Conservation (phyloP, 2,329 filamentous ascomycete genomes). For the Ophiosphaerella herpotricha region DNA sequence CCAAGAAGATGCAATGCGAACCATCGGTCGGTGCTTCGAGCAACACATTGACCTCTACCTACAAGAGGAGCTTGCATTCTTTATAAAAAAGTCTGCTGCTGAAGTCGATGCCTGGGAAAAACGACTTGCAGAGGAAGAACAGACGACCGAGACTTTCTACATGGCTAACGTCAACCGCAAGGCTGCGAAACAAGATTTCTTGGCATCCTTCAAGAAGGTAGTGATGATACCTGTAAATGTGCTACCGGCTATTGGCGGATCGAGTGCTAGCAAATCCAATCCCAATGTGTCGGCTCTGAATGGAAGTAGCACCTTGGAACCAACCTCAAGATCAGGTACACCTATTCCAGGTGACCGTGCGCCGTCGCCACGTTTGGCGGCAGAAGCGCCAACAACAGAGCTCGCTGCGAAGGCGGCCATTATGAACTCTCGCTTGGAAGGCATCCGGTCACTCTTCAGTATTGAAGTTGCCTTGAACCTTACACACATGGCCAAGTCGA, state of each 20-base stretch:
- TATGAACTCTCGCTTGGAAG: conserved; percentile 92
- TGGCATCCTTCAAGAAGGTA: conserved; percentile 96
- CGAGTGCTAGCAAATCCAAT: conserved; percentile 45
- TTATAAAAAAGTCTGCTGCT: conserved; percentile 73
- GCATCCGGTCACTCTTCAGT: conserved; percentile 92
- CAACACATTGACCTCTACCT: conserved; percentile 93
- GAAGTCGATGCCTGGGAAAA: conserved; percentile 89
- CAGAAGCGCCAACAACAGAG: conserved; percentile 82
- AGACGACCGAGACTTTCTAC: conserved; percentile 87
- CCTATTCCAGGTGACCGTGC: conserved; percentile 48
- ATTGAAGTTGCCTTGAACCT: conserved; percentile 92
- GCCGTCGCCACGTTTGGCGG: conserved; percentile 37
- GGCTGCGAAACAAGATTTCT: conserved; percentile 93
- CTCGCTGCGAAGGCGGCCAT: conserved; percentile 96
- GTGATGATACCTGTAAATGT: conserved; percentile 99
- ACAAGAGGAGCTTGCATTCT: conserved; percentile 86
- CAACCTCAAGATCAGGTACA: conserved; percentile 33
- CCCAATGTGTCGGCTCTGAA: conserved; percentile 24
- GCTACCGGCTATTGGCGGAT: conserved; percentile 66
- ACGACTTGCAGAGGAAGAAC: conserved; percentile 87
- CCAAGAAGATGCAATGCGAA: conserved; percentile 66
- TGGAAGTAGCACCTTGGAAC: conserved; percentile 36
- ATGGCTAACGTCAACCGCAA: conserved; percentile 95
- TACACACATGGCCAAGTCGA: conserved; percentile 85
- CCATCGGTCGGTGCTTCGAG: conserved; percentile 78